Conservation (phyloP, 2,329 filamentous ascomycete species). For the Colletotrichum cereale region DNA sequence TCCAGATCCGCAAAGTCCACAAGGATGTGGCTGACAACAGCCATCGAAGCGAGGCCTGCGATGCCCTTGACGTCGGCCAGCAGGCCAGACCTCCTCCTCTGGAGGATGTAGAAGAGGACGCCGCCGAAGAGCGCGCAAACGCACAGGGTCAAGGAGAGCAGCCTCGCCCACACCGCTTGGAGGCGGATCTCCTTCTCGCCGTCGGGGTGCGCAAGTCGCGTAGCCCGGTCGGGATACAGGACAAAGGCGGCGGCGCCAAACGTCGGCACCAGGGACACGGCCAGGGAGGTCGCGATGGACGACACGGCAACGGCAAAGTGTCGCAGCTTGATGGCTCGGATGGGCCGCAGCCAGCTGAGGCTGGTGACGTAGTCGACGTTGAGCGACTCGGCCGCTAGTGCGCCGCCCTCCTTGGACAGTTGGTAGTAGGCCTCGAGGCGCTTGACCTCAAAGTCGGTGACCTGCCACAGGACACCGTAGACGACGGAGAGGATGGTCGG, state of each 20-base stretch:
- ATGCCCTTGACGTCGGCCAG: constrained; percentile 78
- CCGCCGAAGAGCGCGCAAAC: constrained; percentile 70
- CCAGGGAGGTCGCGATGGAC: constrained; percentile 73
- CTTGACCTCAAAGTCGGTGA: constrained; percentile 75
- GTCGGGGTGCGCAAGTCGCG: constrained; percentile 56
- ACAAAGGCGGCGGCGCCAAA: constrained; percentile 73
- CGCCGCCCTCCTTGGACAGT: constrained; percentile 70
- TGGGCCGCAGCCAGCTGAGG: constrained; percentile 73
- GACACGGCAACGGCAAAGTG: constrained; percentile 79
- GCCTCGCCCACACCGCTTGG: constrained; percentile 69
- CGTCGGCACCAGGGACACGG: constrained; percentile 77
- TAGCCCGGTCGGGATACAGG: constrained; percentile 64
- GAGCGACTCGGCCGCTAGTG: constrained; percentile 73
- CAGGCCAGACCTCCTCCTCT: constrained; percentile 73
- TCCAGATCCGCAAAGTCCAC: constrained; percentile 82
- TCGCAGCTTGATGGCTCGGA: constrained; percentile 70
- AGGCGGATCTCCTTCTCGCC: constrained; percentile 68
- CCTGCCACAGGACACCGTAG: constrained; percentile 75
- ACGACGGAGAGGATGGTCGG: constrained; percentile 72
- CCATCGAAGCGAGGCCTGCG: constrained; percentile 81
- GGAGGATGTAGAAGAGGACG: constrained; percentile 71
- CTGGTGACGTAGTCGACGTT: constrained; percentile 82
- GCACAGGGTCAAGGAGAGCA: constrained; percentile 68
- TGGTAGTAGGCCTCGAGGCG: constrained; percentile 77
- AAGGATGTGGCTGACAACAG: constrained; percentile 78